Base-by-base conservation (phyloP, 331 rosid species). In the Erythrophleum ivorense region DNA sequence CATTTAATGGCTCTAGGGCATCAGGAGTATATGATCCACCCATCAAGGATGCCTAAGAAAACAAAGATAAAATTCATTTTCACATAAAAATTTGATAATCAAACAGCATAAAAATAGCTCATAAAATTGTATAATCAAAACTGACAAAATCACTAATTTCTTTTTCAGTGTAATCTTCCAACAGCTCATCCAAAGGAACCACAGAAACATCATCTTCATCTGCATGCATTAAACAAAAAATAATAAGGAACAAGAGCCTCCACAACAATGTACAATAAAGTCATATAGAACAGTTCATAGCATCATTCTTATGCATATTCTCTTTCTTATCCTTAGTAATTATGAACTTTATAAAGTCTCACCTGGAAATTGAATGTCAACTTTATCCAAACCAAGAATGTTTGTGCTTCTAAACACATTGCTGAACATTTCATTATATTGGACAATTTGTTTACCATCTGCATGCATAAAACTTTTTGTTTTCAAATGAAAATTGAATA, bases 1-100 rank as follows among this genome's bases (percentile, higher is more conserved):
- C 98, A 76, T 90, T 87, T 76, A 90, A 68, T 68, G 88, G 86
- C 88, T 90, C 90, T 59, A 54, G 45, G 71, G 86, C 43, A 87
- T 92, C 91, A 46, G 83, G 72, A 74, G 67, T 66, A 88, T 96
- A 96, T 71, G 97, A 90, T 82, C 99, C 99, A 73, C 91, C 95
- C 79, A 96, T 85, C 92, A 89, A 86, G 80, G 97, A 92, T 76
- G 95, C 94, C 99, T 96, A 80, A 49, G 68, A 54, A 72, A 55
- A 74, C 53, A 79, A 63, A 55, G 36, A 60, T 68, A 63, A 78
- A 62, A 45, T 41, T 74, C 83, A 85, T 53, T 76, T 81, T 81
- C 77, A 83, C 59, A 71, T 73, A 78, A n/a, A 65, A 63, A 38
- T 49, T 41, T 21, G 75, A 76, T 46, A 66, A 66, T 60, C 60